Base-by-base conservation (phyloP, 179 eudicot genomes). In the Silene vulgaris region DNA sequence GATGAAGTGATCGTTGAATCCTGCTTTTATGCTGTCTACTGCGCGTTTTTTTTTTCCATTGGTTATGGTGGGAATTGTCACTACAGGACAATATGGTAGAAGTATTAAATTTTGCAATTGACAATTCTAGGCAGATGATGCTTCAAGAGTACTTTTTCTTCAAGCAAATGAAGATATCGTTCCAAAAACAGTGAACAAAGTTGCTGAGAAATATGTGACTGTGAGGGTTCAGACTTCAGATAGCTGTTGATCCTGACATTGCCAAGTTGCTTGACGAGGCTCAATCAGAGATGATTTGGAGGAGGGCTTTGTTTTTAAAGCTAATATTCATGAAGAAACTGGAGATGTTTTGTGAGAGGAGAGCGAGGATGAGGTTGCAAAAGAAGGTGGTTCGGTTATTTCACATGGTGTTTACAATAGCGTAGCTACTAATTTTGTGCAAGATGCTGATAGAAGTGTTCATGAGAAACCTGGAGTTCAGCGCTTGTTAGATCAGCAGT, bases 241-340 rank as follows among this genome's bases (percentile, higher is more conserved):
- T 80, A 80, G 97, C 82, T 40, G 81, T 86, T 54, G 97, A 95
- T 85, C 91, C 97, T 57, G 99, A 92, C 75, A 82, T 95, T 59
- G 89, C 86, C 75, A 84, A 88, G 30, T 74, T 95, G 81, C 96
- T 92, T 28, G 89, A 90, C 50, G 99, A 92, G 32, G 82, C 81
- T 73, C 87, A 88, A 12, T 92, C 97, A 8, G 86, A 81, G 97
- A 94, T 79, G 97, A 84, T 71, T 80, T 95, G 84, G 99, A 92
- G 72, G 99, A 95, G 78, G 99, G 93, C 83, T 92, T 95, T 81
- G 92, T 95, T 45, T 74, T 89, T 19, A 80, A 35, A 72, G 99
- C 97, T 19, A 95, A 95, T 78, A 75, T 87, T 79, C 79, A 85
- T 16, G 97, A 77, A 29, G 90, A 84, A 74, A 35, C 72, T 20